Evolutionary conservation across 139 green algal species (phyloP), one percentile per base, ranked within the genome.

Genomic region (Pleodorina starrii): DNA sequence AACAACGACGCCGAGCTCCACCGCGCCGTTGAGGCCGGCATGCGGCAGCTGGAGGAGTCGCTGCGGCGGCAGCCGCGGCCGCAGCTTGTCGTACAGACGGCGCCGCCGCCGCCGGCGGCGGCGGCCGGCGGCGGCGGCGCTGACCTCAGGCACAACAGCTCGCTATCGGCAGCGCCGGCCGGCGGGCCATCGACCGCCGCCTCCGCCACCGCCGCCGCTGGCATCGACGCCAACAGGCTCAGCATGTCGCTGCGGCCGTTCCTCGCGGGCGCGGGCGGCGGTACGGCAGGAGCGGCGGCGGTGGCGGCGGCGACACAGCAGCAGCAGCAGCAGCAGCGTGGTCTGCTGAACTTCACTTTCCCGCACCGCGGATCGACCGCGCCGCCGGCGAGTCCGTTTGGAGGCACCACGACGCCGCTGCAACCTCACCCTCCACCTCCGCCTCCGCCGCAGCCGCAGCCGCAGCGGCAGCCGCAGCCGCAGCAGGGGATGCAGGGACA

Each of bases 41-140:
- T 86, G 79, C 21, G 36, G 23, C 59, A 76, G 59, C 59, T 76
- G 59, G 57, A 86, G 59, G 42, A 85, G 78, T 46, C 54, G 54
- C 19, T 51, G 36, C 40, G 59, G 38, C 27, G 40, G 59, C 59
- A 59, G 80, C 60, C 25, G 43, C 81, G 43, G 25, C 79, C 51
- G 17, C 76, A 71, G 48, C 48, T 69, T 42, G 48, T 40, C 16
- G 44, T 69, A 36, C 48, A 17, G 51, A 35, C 50, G 38, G 21
- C 6, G 23, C 79, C 38, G 23, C 38, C 78, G 78, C 6, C 25
- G 54, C 14, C 32, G 57, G 38, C 35, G 57, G 59, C 36, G 36
- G 23, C 38, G 38, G 59, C 29, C 5, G 57, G 38, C 6, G 42
- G 4, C 27, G 78, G 7, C 57, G 57, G 5, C 57, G 40, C 0